A percentile compares a stretch with the other conserved stretches of the same genome.
Evolutionary conservation across 2,329 filamentous ascomycete genomes (phyloP).

Genomic region (Alternaria gansuensis): DNA sequence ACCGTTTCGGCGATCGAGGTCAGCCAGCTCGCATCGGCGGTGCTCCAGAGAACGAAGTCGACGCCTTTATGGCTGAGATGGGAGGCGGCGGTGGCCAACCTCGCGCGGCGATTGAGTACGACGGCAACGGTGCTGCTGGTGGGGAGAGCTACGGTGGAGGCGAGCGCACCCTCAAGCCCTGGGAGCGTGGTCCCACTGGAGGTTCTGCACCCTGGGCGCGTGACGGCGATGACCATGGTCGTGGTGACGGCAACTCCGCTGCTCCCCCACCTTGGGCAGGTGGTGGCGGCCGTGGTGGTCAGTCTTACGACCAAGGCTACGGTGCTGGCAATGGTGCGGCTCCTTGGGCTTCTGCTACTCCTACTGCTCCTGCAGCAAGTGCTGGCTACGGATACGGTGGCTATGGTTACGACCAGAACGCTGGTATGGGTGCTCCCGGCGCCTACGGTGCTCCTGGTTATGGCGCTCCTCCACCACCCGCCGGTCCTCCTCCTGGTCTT

Average conservation of each 20-base stretch:
- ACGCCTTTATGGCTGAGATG: conserved; percentile 98
- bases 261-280: conserved; percentile 55
- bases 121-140: conserved; percentile 44
- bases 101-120: conserved; percentile 75
- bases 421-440: conserved; percentile 40
- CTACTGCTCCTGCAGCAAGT: conserved; percentile 39
- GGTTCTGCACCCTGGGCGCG: conserved; percentile 80
- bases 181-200: conserved; percentile 86
- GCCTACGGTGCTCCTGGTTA: conserved; percentile 58
- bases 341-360: conserved; percentile 54
- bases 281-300: conserved; percentile 46
- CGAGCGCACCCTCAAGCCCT: conserved; percentile 75
- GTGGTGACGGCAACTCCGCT: conserved; percentile 50
- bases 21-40: conserved; percentile 70
- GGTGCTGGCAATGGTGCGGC: conserved; percentile 46
- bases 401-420: conserved; percentile 46
- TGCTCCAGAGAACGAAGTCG: conserved; percentile 91
- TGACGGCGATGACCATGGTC: conserved; percentile 55
- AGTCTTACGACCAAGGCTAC: conserved; percentile 42
- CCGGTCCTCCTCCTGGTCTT: conserved; percentile 62
- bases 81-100: conserved; percentile 72
- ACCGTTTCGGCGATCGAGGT: conserved; percentile 61
- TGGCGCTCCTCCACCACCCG: conserved; percentile 54
- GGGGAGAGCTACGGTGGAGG: conserved; percentile 59
- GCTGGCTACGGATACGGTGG: conserved; percentile 56